Conservation (phyloP, 129 eudicot species). For the Glebionis coronaria region DNA sequence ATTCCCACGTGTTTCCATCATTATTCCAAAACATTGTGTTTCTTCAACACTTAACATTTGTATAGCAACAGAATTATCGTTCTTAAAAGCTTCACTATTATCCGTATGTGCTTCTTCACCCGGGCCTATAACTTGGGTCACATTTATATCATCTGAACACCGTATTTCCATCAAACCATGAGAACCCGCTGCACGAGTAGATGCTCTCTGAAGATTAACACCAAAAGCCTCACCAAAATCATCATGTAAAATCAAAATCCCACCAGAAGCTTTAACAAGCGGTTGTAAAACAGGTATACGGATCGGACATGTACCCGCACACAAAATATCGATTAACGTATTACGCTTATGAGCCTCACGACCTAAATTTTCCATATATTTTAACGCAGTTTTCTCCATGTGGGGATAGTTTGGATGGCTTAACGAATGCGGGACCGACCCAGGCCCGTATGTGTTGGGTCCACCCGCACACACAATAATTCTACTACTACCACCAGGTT, state of each 20-base stretch:
- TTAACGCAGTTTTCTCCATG: conserved; percentile 79
- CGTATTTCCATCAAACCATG: conserved; percentile 90
- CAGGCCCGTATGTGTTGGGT: conserved; percentile 89
- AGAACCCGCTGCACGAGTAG: conserved; percentile 80
- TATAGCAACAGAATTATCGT: conserved; percentile 57
- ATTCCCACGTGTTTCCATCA: conserved; percentile 73
- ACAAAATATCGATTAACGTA: conserved; percentile 70
- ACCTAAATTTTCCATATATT: conserved; percentile 92
- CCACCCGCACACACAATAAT: conserved; percentile 93
- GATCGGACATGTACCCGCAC: conserved; percentile 94
- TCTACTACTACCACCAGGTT: conserved; percentile 83
- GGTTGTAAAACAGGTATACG: conserved; percentile 85
- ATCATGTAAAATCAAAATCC: conserved; percentile 82
- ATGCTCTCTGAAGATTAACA: conserved; percentile 89
- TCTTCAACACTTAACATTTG: conserved; percentile 92
- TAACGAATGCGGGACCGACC: conserved; percentile 82
- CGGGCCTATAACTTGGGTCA: conserved; percentile 87
- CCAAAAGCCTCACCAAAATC: conserved; percentile 98
- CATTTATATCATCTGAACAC: conserved; percentile 64
- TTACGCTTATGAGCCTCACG: conserved; percentile 68
- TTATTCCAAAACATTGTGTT: conserved; percentile 81
- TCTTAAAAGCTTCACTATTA: conserved; percentile 65
- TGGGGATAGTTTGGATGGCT: conserved; percentile 87
- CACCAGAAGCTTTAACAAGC: conserved; percentile 87
- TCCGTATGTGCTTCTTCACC: conserved; percentile 87